A percentile compares a stretch with the other conserved stretches of the same genome.
phyloP scores from a whole-genome alignment of 2,329 filamentous ascomycete species.

The Fusarium floridanum region DNA sequence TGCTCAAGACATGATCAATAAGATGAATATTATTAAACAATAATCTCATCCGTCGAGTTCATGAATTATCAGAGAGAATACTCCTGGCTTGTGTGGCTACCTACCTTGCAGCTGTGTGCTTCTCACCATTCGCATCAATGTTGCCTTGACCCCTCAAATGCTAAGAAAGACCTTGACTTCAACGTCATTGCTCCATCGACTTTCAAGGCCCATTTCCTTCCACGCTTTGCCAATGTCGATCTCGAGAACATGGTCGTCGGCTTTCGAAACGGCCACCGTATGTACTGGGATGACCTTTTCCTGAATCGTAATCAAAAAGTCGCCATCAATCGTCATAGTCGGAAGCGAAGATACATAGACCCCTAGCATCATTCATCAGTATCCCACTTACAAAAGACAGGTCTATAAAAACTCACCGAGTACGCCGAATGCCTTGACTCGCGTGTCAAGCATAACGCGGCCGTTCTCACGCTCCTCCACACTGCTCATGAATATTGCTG shows the following conservation, averaged over 20 bases:
- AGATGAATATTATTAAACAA: not conserved
- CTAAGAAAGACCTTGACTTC: slow-evolving; percentile 73
- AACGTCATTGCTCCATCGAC: slow-evolving; percentile 86
- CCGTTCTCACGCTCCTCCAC: slow-evolving; percentile 68
- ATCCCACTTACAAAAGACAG: not conserved
- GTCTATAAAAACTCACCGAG: slow-evolving; percentile 66
- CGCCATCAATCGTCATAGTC: slow-evolving; percentile 68
- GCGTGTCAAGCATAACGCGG: slow-evolving; percentile 73
- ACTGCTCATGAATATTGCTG: slow-evolving; percentile 76
- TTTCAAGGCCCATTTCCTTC: slow-evolving; percentile 76
- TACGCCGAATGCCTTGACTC: slow-evolving; percentile 83
- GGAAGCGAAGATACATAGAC: slow-evolving; percentile 82
- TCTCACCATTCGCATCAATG: not conserved
- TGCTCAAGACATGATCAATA: not conserved
- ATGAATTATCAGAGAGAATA: not conserved
- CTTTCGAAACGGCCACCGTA: slow-evolving; percentile 70
- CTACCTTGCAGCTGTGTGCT: not conserved
- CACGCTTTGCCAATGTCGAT: slow-evolving; percentile 84
- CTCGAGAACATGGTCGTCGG: slow-evolving; percentile 73
- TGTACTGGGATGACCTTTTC: slow-evolving; percentile 76
- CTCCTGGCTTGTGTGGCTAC: not conserved
- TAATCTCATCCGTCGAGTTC: not conserved
- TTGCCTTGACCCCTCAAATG: slow-evolving; percentile 42
- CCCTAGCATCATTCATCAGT: slow-evolving; percentile 55
- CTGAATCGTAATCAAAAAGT: slow-evolving; percentile 82